Base-by-base conservation (phyloP, 441 rosid species). In the Erodium trifolium region DNA sequence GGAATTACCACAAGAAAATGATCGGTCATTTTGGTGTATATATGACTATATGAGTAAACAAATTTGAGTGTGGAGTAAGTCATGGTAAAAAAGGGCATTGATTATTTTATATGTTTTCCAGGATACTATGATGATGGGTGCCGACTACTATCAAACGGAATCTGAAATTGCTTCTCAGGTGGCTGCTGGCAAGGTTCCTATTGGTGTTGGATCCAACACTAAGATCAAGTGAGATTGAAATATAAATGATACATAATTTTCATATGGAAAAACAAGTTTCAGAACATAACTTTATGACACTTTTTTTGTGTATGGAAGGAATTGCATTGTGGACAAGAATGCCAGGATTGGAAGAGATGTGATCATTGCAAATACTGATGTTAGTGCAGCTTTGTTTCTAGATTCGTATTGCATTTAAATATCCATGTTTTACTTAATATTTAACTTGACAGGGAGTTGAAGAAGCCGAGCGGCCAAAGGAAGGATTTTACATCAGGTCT, bases 121-220 rank as follows among this genome's bases (percentile, higher is more conserved):
- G 98, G 96, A 92, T 77, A 85, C 95, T 3, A 79, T 90, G 65
- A 86, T 92, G 96, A 17, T 88, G 77, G 98, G 98, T 13, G 96
- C 98, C 8, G 95, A 92, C 78, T 77, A 67, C 76, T 92, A 92
- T 76, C 95, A 90, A 78, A 92, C 96, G 35, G 95, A 92, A 75
- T 76, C 88, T 3, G 98, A 92, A 82, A 90, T 92, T 51, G 98
- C 95, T 14, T 88, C 98, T 71, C 83, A 87, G 51, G 79, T 90
- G 29, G 98, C 95, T 0, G 90, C 86, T 29, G 96, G 90, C 19
- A 85, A 87, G 78, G 92, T 90, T 63, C 96, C 96, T 0, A 87
- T 90, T 8, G 95, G 98, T 39, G 82, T 90, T 51, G 98, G 96
- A 67, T 69, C 82, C 62, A 86, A 88, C 77, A 87, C 95, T 35